Conservation (phyloP, 805 yeast genomes). For the Candida morakotiae region DNA sequence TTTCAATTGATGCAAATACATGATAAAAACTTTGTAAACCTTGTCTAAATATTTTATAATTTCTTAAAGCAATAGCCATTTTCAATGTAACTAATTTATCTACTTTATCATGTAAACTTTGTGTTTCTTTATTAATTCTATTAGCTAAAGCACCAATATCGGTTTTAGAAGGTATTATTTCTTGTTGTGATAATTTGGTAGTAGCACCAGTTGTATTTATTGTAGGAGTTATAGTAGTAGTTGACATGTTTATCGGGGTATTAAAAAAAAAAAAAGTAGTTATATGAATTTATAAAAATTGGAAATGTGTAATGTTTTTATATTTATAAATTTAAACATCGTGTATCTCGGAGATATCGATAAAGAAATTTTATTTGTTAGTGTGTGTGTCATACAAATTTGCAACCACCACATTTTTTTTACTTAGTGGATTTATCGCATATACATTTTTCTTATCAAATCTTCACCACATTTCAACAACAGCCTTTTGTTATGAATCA, state of each 20-base stretch:
- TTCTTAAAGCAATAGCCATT: conserved; percentile 72
- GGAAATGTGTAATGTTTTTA: not conserved
- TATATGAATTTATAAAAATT: too few species aligned
- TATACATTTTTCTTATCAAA: not conserved
- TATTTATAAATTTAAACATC: not conserved
- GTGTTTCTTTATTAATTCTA: conserved; percentile 70
- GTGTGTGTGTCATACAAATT: not conserved
- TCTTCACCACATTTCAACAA: too few species aligned
- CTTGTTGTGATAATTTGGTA: conserved; percentile 36
- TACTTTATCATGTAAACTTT: conserved; percentile 61
- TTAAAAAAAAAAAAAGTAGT: not conserved
- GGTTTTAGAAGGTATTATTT: conserved; percentile 70
- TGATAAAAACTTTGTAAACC: conserved; percentile 74
- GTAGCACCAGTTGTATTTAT: conserved; percentile 15
- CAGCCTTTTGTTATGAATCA: not conserved
- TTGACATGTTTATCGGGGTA: conserved; percentile 2
- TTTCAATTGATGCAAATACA: conserved; percentile 63
- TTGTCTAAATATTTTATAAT: conserved; percentile 73
- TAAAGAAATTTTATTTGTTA: not conserved
- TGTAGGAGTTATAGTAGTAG: conserved; percentile 1
- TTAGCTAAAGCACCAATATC: conserved; percentile 82
- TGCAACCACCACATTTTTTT: not conserved
- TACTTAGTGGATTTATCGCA: not conserved
- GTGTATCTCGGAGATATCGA: conserved; percentile 3
- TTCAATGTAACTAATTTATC: conserved; percentile 66